Evolutionary conservation across 495 filamentous ascomycete genomes (phyloP), one percentile per base, ranked within the genome.

Genomic region (Penicillium manginii): DNA sequence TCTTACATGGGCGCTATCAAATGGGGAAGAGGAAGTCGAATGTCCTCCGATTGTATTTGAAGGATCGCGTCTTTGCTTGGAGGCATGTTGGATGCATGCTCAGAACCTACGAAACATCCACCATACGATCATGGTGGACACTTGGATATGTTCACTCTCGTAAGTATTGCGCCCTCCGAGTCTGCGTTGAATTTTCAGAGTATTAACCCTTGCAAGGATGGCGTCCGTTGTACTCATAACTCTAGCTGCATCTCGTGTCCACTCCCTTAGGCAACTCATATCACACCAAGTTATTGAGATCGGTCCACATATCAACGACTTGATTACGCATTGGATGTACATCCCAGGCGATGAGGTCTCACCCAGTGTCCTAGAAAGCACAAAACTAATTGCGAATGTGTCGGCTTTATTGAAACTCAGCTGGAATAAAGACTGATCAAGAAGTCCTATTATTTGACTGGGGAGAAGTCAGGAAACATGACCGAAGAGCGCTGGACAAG

Each of bases 101-200:
- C 52, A 73, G 56, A 76, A 79, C 51, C 48, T 80, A 12, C 57
- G 67, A 19, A 67, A 63, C 4, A 72, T 79, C 42, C 60, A 65
- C 0, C 75, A 81, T 49, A 80, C 77, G 0, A 62, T 80, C 8
- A 55, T 80, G 66, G 67, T 81, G 1, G 78, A 81, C 59, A 77
- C 78, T 0, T 81, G 78, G 78, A 78, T 79, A 23, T 81, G 77
- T 54, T 76, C 78, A 10, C 60, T 81, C 11, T 78, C 74, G 78
- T 78, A 64, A 58, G 76, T 37, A 29, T 29, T 29, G 6, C 9
- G 9, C 9, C 12, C 11, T 37, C 8, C 18, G 14, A 22, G 4
- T 73, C 23, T 22, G 52, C 9, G 40, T 14, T 23, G 0, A n/a
- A 15, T 17, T 5, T 11, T 11, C 31, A 19, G 21, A 19, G 52